Percentiles rank a stretch among this genome's conserved stretches.
These are phyloP conservation scores for Pichia phayaonensis DNA, from an alignment of 805 yeast species.

Conservation along the genomic window DNA sequence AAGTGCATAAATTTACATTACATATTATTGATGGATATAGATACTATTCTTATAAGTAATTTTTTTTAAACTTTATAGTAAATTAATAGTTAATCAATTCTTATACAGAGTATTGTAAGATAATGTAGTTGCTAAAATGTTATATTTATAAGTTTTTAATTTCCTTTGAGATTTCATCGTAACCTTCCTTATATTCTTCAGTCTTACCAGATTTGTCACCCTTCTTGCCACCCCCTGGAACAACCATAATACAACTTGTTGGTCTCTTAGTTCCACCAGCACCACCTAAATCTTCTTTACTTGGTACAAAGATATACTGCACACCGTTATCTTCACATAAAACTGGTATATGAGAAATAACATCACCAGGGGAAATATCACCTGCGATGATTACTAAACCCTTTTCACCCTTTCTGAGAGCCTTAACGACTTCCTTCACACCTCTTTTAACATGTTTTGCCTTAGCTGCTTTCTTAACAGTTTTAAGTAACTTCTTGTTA, in stretches of 20 bases:
- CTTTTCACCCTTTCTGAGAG: conserved; percentile 95
- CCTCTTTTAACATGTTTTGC: conserved; percentile 98
- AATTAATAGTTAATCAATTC: conserved; percentile 1
- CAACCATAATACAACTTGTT: conserved; percentile 94
- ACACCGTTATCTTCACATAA: conserved; percentile 91
- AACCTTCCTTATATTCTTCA: conserved; percentile 83
- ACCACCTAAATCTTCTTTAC: conserved; percentile 95
- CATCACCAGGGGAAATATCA: conserved; percentile 96
- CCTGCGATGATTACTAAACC: conserved; percentile 96
- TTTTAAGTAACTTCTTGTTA: conserved; percentile 90
- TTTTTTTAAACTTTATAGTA: not conserved
- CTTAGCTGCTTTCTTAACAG: conserved; percentile 95
- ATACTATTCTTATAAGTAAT: not conserved
- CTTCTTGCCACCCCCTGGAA: conserved; percentile 88
- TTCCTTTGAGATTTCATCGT: conserved; percentile 92
- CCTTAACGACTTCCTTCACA: conserved; percentile 97
- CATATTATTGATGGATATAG: not conserved
- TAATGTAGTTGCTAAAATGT: not conserved
- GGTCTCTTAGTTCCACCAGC: conserved; percentile 99
- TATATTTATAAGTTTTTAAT: conserved; percentile 39
- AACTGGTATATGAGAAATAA: conserved; percentile 94
- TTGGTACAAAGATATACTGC: conserved; percentile 90
- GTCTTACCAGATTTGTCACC: conserved; percentile 57
- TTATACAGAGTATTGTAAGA: not conserved
- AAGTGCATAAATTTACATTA: not conserved